These are phyloP conservation scores for Vachellia collinsii DNA, from an alignment of 306 rosid species.

Conservation along the genomic window DNA sequence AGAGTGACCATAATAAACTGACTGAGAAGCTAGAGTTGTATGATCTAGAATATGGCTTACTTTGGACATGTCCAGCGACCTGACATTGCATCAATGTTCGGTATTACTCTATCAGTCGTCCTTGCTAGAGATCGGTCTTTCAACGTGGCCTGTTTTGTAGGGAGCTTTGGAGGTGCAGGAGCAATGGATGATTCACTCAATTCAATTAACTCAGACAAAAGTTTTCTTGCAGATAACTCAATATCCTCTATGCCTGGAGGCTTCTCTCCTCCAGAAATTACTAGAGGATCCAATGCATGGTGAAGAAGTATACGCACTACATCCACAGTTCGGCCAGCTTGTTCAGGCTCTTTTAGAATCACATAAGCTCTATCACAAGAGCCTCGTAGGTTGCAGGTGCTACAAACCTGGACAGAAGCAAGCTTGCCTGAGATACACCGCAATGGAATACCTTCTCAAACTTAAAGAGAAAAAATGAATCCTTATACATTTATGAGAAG, in stretches of 20 bases:
- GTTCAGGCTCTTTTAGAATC: constrained; percentile 64
- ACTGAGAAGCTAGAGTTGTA: constrained; percentile 20
- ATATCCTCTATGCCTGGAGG: constrained; percentile 68
- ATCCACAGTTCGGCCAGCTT: constrained; percentile 88
- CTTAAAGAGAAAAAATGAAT: neutral
- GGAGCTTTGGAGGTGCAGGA: constrained; percentile 49
- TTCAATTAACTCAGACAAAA: constrained; percentile 69
- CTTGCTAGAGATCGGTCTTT: constrained; percentile 40
- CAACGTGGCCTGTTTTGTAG: constrained; percentile 33
- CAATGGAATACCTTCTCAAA: constrained; percentile 28
- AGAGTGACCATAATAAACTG: neutral
- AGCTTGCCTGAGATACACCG: constrained; percentile 31
- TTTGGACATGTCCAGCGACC: constrained; percentile 92
- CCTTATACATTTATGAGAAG: constrained; percentile 2
- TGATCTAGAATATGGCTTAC: constrained; percentile 54
- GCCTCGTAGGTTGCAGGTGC: constrained; percentile 79
- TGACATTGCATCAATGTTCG: constrained; percentile 60
- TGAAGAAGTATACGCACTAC: constrained; percentile 71
- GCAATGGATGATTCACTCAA: constrained; percentile 65
- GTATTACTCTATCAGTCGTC: constrained; percentile 24
- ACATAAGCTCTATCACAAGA: constrained; percentile 96
- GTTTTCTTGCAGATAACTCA: constrained; percentile 76
- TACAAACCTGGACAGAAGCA: constrained; percentile 68
- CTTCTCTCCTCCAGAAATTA: constrained; percentile 69
- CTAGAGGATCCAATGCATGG: constrained; percentile 79